Base-by-base conservation (phyloP, 257 asterid genomes). In the Rehmannia glutinosa region DNA sequence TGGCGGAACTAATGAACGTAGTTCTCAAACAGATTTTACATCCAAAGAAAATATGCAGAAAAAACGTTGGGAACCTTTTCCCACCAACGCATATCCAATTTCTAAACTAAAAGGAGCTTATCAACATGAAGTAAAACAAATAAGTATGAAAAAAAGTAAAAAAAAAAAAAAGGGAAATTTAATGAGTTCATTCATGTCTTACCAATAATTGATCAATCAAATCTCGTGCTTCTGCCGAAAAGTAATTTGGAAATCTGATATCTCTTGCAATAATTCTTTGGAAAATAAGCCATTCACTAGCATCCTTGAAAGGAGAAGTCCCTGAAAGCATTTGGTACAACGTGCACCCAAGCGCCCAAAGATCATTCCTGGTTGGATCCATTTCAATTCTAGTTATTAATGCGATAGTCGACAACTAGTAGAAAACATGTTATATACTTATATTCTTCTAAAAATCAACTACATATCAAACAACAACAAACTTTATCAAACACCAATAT, bases 321-420 rank as follows among this genome's bases (percentile, higher is more conserved):
- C 99, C 99, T 0, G 98, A 85, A 79, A 94, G 97, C 98, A 91
- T 91, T 84, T 91, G 99, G 85, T 81, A 91, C 81, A 94, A 52
- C 58, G 98, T 94, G 85, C 99, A 94, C 72, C 99, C 99, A 67
- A 94, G 95, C 32, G 99, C 97, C 99, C 99, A 94, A 33, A 94
- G 96, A 79, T 94, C 99, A 71, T 89, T 94, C 84, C 99, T 94
- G 88, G 69, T 82, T n/a, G 23, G 56, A 66, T 12, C 42, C 55
- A 38, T 69, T 46, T 73, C 56, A 43, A 59, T 8, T 8, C 10
- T 9, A 41, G 10, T 3, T 46, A n/a, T 8, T n/a, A n/a, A n/a
- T n/a, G n/a, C n/a, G n/a, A n/a, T n/a, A n/a, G n/a, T n/a, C n/a
- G n/a, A n/a, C n/a, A n/a, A n/a, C n/a, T n/a, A n/a, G n/a, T n/a